Evolutionary conservation across 1,284 basidiomycete species (phyloP).

Genomic region (Thecaphora thlaspeos): DNA sequence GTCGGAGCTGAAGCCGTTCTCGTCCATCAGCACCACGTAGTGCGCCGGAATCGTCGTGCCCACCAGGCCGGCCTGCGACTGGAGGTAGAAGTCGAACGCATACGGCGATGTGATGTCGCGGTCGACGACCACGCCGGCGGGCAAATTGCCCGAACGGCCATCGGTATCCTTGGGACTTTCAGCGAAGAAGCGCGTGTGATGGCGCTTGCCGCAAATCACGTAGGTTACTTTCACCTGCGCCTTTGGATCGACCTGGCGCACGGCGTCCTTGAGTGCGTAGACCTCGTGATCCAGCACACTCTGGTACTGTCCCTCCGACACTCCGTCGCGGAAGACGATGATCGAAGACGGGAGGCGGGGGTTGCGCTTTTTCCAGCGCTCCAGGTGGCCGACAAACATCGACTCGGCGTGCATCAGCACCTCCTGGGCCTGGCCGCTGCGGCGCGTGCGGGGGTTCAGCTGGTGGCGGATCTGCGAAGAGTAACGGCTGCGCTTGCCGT

Average conservation of each 20-base stretch:
- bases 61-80: constrained; percentile 51
- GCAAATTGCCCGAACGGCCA: constrained; percentile 61
- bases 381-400: constrained; percentile 37
- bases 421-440: constrained; percentile 47
- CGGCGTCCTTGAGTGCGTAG: constrained; percentile 53
- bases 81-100: constrained; percentile 58
- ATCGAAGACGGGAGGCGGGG: constrained; percentile 57
- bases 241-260: constrained; percentile 36
- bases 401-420: constrained; percentile 52
- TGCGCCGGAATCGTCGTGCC: constrained; percentile 60
- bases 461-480: constrained; percentile 59
- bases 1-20: constrained; percentile 46
- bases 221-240: constrained; percentile 55
- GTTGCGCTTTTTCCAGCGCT: constrained; percentile 19
- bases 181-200: constrained; percentile 61
- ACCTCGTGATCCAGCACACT: constrained; percentile 59
- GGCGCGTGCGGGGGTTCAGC: constrained; percentile 42
- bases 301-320: constrained; percentile 61
- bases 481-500: constrained; percentile 58
- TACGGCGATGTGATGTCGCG: constrained; percentile 59
- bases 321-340: constrained; percentile 62
- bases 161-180: constrained; percentile 47
- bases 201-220: constrained; percentile 46
- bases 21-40: constrained; percentile 58
- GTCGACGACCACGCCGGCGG: constrained; percentile 58